Evolutionary conservation across 352 stramenopile genomes (phyloP).

Genomic region (Pilasporangium apinafurcum): DNA sequence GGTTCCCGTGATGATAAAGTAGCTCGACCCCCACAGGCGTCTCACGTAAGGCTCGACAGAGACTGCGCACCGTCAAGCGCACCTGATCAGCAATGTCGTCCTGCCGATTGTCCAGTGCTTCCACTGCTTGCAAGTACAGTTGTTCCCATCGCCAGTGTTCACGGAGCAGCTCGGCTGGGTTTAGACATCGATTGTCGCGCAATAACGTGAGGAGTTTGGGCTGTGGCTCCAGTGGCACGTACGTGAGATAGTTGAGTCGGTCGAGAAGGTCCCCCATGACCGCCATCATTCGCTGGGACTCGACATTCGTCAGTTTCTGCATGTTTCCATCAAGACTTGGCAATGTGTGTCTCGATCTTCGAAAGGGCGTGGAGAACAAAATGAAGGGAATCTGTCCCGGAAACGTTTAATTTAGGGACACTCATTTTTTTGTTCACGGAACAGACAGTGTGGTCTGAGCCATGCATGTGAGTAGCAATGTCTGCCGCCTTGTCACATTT

Average conservation of each 20-base stretch:
- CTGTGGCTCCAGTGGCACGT: constrained; percentile 65
- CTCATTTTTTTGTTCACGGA: too few relatives aligned
- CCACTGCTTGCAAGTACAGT: constrained; percentile 49
- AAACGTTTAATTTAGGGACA: too few relatives aligned
- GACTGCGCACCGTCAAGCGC: constrained; percentile 42
- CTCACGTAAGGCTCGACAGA: constrained; percentile 73
- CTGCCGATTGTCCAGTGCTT: constrained; percentile 48
- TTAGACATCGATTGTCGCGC: constrained; percentile 54
- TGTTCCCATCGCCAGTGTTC: constrained; percentile 81
- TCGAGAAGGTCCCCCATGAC: constrained; percentile 84
- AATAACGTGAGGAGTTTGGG: constrained; percentile 42
- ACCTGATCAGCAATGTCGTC: constrained; percentile 80
- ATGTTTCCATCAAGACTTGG: constrained; percentile 16
- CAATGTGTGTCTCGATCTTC: too few relatives aligned
- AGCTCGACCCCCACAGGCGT: constrained; percentile 65
- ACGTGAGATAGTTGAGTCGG: constrained; percentile 80
- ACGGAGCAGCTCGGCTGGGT: constrained; percentile 50
- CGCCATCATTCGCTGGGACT: constrained; percentile 85
- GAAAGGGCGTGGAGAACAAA: too few relatives aligned
- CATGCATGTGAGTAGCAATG: too few relatives aligned
- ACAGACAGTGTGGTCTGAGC: too few relatives aligned
- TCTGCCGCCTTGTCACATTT: too few relatives aligned
- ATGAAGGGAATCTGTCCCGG: too few relatives aligned
- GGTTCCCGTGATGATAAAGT: constrained; percentile 60
- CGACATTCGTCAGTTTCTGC: constrained; percentile 87